Evolutionary conservation across 345 rosid genomes (phyloP).

Genomic region (Geranium rotundifolium): DNA sequence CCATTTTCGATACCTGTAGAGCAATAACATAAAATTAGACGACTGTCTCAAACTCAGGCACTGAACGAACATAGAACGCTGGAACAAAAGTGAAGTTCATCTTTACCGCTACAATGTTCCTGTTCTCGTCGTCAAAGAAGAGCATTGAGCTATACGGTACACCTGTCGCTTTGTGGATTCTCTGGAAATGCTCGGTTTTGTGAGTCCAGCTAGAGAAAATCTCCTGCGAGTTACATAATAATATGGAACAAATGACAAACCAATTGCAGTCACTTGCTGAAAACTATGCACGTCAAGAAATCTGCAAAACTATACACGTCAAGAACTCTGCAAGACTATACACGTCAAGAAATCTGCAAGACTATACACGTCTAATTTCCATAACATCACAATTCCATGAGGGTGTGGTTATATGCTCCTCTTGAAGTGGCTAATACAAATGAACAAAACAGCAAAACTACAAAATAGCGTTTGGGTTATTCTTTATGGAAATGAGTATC

Average conservation of each 20-base stretch:
- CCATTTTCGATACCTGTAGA: constrained; percentile 10
- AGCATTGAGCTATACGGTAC: constrained; percentile 12
- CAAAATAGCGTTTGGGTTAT: too few relatives aligned
- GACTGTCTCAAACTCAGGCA: neutral
- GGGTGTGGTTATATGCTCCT: too few relatives aligned
- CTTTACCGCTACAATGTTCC: constrained; percentile 10
- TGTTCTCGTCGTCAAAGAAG: constrained; percentile 13
- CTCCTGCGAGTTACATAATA: constrained; percentile 1
- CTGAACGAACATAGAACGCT: neutral
- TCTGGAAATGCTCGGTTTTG: constrained; percentile 12
- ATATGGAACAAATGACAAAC: too few relatives aligned
- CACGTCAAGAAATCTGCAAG: neutral
- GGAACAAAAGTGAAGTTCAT: neutral
- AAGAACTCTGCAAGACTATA: neutral
- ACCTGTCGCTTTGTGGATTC: constrained; percentile 8
- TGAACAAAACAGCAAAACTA: too few relatives aligned
- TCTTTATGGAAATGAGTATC: too few relatives aligned
- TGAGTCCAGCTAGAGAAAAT: constrained; percentile 11
- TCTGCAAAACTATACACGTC: neutral
- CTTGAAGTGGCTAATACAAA: too few relatives aligned
- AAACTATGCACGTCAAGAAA: neutral
- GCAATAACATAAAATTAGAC: neutral
- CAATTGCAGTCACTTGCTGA: too few relatives aligned
- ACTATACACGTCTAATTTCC: neutral
- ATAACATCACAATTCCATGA: too few relatives aligned